Base-by-base conservation (phyloP, 2,329 filamentous ascomycete genomes). In the Talaromyces piceae region DNA sequence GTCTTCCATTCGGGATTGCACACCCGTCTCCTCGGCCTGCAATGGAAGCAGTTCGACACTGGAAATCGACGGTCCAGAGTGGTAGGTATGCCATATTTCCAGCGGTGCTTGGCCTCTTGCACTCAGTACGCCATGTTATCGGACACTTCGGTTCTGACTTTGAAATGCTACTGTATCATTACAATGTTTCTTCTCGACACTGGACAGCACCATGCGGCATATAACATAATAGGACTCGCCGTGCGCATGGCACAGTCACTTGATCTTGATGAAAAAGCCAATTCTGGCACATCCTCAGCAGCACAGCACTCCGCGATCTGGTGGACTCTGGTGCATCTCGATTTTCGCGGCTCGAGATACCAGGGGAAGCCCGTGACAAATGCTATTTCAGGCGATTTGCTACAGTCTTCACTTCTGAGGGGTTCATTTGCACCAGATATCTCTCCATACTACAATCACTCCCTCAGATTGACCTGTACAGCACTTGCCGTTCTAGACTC, bases 151-250 rank as follows among this genome's bases (percentile, higher is more conserved):
- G 3, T 61, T 16, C 31, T 45, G 3, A 50, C 41, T 11, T 39
- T 60, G 27, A 56, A 59, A 51, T 57, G 57, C 46, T 58, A 58
- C 31, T 58, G 56, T 43, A 51, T 59, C 26, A 53, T 61, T 51
- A 49, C 54, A 1, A 37, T 58, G 13, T 61, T 58, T 41, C 53
- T 61, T 7, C 53, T 61, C 4, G 54, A 59, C 43, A 46, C 51
- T 1, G 54, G 54, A 1, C 53, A 60, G 25, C 53, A 58, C 13
- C 52, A 55, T 25, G 55, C 59, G 5, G 58, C 58, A 7, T 59
- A 61, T 44, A 61, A 59, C 33, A 54, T 61, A 43, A 55, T 59
- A 3, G 58, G 59, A 1, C 45, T 61, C 3, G 58, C 52, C 13
- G 48, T 61, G 8, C 55, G 59, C 9, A 58, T 58, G 22, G 54